Base-by-base conservation (phyloP, 2,329 filamentous ascomycete species). In the Esteya vermicola region DNA sequence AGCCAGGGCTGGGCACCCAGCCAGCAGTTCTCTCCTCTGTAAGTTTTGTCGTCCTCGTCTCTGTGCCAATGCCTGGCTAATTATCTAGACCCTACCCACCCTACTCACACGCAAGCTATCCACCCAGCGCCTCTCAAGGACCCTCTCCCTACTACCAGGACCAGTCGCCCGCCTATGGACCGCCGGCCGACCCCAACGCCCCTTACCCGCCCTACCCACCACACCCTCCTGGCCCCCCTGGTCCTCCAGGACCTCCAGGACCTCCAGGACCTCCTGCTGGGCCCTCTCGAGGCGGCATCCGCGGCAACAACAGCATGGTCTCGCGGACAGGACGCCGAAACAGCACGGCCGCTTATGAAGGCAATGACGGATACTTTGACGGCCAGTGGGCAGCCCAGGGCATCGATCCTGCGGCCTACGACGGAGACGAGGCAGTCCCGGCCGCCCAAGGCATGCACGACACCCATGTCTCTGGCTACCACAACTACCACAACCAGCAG, bases 351-450 rank as follows among this genome's bases (percentile, higher is more conserved):
- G 33, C 32, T 43, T 69, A 79, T 38, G 75, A 76, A 27, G 65
- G 46, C 63, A 78, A 14, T 8, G 26, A 19, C 5, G 19, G n/a
- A 6, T 25, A 59, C 72, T 80, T 64, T 68, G 78, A 58, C 56
- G 47, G 77, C 3, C 82, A 85, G 34, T 88, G 84, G 81, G 75
- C 33, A 65, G 65, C 26, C 69, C 32, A 22, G 64, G 38, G 22
- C 9, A 13, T 37, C 1, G 70, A 42, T 51, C 56, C 27, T 55
- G 32, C 3, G 14, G n/a, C 32, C 32, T 10, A 14, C 26, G 26
- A 14, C 10, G 9, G 26, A 10, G 26, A 14, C 26, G 26, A 14
- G n/a, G n/a, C n/a, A n/a, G n/a, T n/a, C n/a, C n/a, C n/a, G n/a
- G n/a, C n/a, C n/a, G n/a, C n/a, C n/a, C n/a, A n/a, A n/a, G n/a